phyloP scores from a whole-genome alignment of 108 stramenopile genomes.

The Stephanodiscus triporus region DNA sequence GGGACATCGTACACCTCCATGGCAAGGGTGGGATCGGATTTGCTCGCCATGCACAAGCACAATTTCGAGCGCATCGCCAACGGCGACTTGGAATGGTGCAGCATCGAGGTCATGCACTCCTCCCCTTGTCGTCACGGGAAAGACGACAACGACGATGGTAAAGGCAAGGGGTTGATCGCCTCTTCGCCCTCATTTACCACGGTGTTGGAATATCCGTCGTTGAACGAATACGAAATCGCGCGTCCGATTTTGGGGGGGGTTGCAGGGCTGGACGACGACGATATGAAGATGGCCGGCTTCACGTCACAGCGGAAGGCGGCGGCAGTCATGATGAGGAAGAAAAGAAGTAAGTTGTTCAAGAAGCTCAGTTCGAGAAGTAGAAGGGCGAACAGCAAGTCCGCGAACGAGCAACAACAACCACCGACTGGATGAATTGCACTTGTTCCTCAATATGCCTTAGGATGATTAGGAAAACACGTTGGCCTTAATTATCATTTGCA shows the following conservation, averaged over 20 bases:
- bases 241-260: background rate
- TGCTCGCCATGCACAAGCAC: constrained; percentile 32
- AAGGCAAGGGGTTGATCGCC: background rate
- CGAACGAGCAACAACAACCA: background rate
- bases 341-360: constrained; percentile 23
- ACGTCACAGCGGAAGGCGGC: background rate
- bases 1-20: background rate
- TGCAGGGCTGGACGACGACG: constrained; percentile 3
- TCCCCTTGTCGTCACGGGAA: constrained; percentile 3
- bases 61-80: constrained; percentile 45
- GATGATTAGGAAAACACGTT: no score
- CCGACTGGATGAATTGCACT: background rate
- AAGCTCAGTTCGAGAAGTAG: constrained; percentile 11
- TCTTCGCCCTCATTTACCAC: constrained; percentile 26
- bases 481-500: no score
- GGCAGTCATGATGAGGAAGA: constrained; percentile 8
- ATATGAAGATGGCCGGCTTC: constrained; percentile 10
- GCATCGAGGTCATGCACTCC: constrained; percentile 43
- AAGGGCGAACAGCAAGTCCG: background rate
- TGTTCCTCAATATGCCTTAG: background rate
- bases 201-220: constrained; percentile 29
- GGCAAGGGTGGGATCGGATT: background rate
- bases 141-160: background rate
- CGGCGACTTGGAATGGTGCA: constrained; percentile 44
- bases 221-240: constrained; percentile 9